Evolutionary conservation across 31 red algal species (phyloP).

Genomic region (Asparagopsis taxiformis): DNA sequence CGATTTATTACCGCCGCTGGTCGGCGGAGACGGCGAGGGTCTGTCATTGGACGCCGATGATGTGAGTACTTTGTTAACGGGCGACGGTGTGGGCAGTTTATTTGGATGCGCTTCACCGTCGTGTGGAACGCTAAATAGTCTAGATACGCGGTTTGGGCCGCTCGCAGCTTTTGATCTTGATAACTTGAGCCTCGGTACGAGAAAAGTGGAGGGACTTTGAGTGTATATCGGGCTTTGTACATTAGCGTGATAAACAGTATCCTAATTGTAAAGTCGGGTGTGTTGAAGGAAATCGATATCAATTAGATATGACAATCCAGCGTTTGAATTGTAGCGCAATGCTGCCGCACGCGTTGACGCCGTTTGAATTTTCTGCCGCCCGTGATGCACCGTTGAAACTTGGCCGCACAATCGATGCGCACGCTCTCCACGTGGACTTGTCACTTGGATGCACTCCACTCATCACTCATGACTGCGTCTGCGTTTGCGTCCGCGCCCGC

Average conservation of each 20-base stretch:
- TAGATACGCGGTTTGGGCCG: slow-evolving; percentile 54
- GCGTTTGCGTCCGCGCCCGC: too few species aligned
- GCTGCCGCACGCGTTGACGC: slow-evolving; percentile 17
- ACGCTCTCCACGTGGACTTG: slow-evolving; percentile 22
- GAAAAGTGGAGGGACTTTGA: slow-evolving; percentile 21
- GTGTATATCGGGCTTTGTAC: too few species aligned
- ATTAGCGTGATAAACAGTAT: slow-evolving; percentile 11
- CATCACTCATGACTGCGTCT: too few species aligned
- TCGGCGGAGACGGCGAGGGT: background rate
- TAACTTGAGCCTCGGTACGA: slow-evolving; percentile 23
- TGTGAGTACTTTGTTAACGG: slow-evolving; percentile 28
- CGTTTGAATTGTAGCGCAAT: background rate
- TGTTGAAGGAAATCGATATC: background rate
- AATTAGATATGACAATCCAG: background rate
- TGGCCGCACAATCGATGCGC: too few species aligned
- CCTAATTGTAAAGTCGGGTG: background rate
- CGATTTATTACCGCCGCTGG: slow-evolving; percentile 17
- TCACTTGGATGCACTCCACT: too few species aligned
- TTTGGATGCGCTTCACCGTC: slow-evolving; percentile 15
- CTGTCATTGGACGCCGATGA: slow-evolving; percentile 10
- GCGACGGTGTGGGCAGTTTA: slow-evolving; percentile 7
- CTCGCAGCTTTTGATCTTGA: slow-evolving; percentile 55
- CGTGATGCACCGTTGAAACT: slow-evolving; percentile 34
- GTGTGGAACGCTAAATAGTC: slow-evolving; percentile 8
- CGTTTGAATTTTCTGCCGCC: slow-evolving; percentile 35